These are phyloP conservation scores for Chlorella vulgaris DNA, from an alignment of 139 green algal species.

Conservation along the genomic window DNA sequence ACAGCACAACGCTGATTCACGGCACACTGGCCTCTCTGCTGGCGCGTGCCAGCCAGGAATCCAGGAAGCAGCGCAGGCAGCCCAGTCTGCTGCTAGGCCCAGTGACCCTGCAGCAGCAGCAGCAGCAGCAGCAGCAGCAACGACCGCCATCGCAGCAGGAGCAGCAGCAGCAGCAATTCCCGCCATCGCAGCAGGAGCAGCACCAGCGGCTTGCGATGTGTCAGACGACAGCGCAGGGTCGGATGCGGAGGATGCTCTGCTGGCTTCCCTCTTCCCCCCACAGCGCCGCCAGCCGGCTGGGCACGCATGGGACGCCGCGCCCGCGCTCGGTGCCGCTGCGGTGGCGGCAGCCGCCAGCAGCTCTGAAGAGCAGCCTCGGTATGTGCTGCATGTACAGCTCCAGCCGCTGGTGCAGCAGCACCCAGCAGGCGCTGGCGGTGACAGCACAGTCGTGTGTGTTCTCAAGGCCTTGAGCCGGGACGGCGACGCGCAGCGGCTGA, in stretches of 20 bases:
- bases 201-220: background rate
- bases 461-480: constrained; percentile 11
- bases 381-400: constrained; percentile 18
- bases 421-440: background rate
- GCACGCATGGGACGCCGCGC: no score
- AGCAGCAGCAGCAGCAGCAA: background rate
- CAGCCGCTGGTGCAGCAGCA: background rate
- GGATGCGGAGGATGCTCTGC: constrained; percentile 18
- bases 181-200: background rate
- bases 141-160: background rate
- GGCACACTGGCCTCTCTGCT: background rate
- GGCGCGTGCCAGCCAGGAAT: no score
- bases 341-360: background rate
- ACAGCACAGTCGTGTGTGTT: constrained; percentile 2
- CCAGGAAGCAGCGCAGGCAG: no score
- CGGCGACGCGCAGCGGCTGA: constrained; percentile 5
- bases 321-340: no score
- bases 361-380: no score
- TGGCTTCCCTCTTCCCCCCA: constrained; percentile 7
- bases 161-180: no score
- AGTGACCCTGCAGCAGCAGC: background rate
- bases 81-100: background rate
- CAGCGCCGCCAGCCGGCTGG: no score
- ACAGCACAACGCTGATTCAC: background rate
- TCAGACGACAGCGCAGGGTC: constrained; percentile 24